A percentile compares a stretch with the other conserved stretches of the same genome.
These are phyloP conservation scores for Sclerotinia subarctica DNA, from an alignment of 2,329 filamentous ascomycete genomes.

Conservation along the genomic window DNA sequence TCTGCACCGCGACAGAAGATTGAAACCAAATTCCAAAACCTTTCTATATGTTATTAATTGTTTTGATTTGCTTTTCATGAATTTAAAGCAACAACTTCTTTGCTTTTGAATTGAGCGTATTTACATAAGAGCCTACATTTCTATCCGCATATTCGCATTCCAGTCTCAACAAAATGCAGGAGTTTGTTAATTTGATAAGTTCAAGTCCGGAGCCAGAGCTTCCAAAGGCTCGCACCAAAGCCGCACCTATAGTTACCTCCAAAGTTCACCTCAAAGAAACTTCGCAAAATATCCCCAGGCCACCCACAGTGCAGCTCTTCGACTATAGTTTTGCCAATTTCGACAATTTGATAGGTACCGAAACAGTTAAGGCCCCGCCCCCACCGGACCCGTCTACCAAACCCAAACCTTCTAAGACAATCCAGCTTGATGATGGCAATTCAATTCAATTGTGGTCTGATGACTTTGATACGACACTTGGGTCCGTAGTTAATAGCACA, in stretches of 20 bases:
- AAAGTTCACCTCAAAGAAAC: not conserved
- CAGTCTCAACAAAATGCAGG: not conserved
- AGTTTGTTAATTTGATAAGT: conserved; percentile 11
- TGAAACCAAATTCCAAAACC: not conserved
- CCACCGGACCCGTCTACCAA: not conserved
- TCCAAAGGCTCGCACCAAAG: not conserved
- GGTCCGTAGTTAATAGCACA: not conserved
- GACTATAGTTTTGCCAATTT: not conserved
- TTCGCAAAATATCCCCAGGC: not conserved
- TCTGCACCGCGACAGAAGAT: not conserved
- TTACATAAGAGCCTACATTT: not conserved
- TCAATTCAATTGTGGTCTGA: conserved; percentile 16
- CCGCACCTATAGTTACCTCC: not conserved
- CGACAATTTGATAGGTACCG: not conserved
- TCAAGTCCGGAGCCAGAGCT: conserved; percentile 16
- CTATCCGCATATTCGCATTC: not conserved
- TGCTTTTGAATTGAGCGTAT: no score
- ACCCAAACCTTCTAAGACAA: not conserved
- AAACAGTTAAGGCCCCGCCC: not conserved
- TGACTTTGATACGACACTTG: conserved; percentile 44
- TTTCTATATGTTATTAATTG: not conserved
- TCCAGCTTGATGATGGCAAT: conserved; percentile 3
- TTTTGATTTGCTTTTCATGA: not conserved
- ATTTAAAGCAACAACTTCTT: not conserved
- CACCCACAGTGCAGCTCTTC: not conserved